phyloP scores from a whole-genome alignment of 1,284 basidiomycete species.

The Sparassis latifolia region DNA sequence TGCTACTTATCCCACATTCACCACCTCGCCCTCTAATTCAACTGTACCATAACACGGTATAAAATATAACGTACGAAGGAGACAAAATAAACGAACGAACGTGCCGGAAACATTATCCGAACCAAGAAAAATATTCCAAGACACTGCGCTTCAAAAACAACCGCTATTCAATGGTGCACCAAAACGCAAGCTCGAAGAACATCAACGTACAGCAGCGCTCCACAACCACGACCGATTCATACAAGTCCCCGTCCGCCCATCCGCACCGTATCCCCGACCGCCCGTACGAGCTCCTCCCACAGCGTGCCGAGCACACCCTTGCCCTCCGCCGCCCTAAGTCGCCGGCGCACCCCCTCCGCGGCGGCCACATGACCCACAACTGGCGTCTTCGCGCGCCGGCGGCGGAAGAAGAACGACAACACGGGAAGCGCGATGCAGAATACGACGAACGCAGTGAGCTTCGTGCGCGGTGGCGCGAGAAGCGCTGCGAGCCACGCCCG shows the following conservation, averaged over 20 bases:
- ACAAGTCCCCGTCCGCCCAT: constrained; percentile 76
- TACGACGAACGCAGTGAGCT: constrained; percentile 41
- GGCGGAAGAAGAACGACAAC: constrained; percentile 48
- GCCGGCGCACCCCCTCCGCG: constrained; percentile 51
- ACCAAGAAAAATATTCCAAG: too few relatives aligned
- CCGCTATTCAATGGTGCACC: neutral
- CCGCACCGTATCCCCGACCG: constrained; percentile 57
- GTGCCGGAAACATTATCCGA: too few relatives aligned
- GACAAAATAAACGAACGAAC: too few relatives aligned
- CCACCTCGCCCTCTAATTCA: too few relatives aligned
- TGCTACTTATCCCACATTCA: too few relatives aligned
- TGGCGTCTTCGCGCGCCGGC: constrained; percentile 26
- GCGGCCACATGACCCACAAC: constrained; percentile 27
- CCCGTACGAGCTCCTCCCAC: constrained; percentile 51
- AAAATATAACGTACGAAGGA: too few relatives aligned
- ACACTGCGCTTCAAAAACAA: neutral
- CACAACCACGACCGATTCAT: neutral
- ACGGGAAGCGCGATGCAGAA: constrained; percentile 58
- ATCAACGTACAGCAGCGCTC: too few relatives aligned
- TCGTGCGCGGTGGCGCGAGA: constrained; percentile 23
- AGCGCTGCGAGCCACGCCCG: constrained; percentile 18
- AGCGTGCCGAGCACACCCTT: constrained; percentile 34
- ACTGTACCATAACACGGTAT: too few relatives aligned
- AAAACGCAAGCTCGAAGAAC: too few relatives aligned
- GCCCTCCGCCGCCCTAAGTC: constrained; percentile 35